phyloP scores from a whole-genome alignment of 83 land plant species.

The Diphasiastrum complanatum region DNA sequence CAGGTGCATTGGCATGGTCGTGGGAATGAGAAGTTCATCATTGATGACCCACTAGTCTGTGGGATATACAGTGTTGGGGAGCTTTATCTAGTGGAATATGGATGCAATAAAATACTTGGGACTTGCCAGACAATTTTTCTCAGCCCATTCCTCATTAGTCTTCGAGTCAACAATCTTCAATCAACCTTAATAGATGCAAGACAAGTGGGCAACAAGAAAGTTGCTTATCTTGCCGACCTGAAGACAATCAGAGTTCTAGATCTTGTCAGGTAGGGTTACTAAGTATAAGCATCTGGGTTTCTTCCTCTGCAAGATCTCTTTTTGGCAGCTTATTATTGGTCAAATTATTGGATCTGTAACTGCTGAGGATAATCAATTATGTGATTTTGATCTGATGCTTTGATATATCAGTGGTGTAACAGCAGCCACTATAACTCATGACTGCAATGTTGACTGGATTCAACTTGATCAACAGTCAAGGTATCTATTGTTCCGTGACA shows the following conservation, averaged over 20 bases:
- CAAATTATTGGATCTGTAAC: neutral
- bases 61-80: constrained; percentile 36
- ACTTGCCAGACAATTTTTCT: constrained; percentile 31
- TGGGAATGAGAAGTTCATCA: constrained; percentile 32
- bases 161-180: constrained; percentile 24
- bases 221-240: constrained; percentile 34
- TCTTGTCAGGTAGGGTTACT: constrained; percentile 26
- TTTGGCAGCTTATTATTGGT: too few species aligned
- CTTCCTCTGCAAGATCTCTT: too few species aligned
- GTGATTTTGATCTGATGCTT: neutral
- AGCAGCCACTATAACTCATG: constrained; percentile 24
- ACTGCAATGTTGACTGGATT: constrained; percentile 37
- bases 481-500: constrained; percentile 36
- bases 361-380: neutral
- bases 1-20: constrained; percentile 33
- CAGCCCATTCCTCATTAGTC: constrained; percentile 30
- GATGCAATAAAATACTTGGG: constrained; percentile 28
- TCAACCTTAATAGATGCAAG: neutral
- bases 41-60: constrained; percentile 29
- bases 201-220: constrained; percentile 21
- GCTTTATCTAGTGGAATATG: constrained; percentile 35
- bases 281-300: too few species aligned
- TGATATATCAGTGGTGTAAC: constrained; percentile 28
- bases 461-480: constrained; percentile 29
- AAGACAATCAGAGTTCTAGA: constrained; percentile 34